Evolutionary conservation across 768 basidiomycete genomes (phyloP).

Genomic region (Floccularia luteovirens): DNA sequence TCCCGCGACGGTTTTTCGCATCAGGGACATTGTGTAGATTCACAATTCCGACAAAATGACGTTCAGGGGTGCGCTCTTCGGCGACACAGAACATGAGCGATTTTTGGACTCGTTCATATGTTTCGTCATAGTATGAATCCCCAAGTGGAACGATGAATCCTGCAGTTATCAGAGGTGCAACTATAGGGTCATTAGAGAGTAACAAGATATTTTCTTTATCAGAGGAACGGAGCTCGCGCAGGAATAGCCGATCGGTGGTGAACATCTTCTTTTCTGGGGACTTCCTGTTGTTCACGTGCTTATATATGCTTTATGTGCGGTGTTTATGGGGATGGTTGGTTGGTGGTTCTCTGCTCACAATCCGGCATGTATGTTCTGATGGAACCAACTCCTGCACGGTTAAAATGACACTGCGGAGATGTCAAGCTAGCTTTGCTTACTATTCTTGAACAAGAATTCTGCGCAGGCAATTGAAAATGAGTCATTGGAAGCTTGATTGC

Average conservation of each 20-base stretch:
- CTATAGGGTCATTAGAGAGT: constrained; percentile 13
- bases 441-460: no score
- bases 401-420: no score
- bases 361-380: no score
- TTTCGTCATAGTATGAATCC: constrained; percentile 3
- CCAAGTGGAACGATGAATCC: constrained; percentile 11
- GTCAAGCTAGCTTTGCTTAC: no score
- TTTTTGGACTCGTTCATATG: constrained; percentile 11
- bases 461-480: no score
- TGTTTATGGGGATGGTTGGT: no score
- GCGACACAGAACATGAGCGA: constrained; percentile 9
- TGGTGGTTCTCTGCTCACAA: no score
- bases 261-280: constrained; percentile 15
- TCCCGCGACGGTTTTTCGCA: constrained; percentile 10
- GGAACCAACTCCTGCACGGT: no score
- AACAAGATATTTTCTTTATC: constrained; percentile 12
- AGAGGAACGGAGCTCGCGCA: constrained; percentile 12
- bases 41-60: constrained; percentile 8
- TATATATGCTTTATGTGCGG: no score
- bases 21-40: constrained; percentile 6
- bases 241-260: constrained; percentile 14
- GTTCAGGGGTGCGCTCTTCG: constrained; percentile 5
- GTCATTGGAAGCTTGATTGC: no score
- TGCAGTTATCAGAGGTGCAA: constrained; percentile 11
- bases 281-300: no score